phyloP scores from a whole-genome alignment of 495 filamentous ascomycete species.

The Neurospora pannonica region DNA sequence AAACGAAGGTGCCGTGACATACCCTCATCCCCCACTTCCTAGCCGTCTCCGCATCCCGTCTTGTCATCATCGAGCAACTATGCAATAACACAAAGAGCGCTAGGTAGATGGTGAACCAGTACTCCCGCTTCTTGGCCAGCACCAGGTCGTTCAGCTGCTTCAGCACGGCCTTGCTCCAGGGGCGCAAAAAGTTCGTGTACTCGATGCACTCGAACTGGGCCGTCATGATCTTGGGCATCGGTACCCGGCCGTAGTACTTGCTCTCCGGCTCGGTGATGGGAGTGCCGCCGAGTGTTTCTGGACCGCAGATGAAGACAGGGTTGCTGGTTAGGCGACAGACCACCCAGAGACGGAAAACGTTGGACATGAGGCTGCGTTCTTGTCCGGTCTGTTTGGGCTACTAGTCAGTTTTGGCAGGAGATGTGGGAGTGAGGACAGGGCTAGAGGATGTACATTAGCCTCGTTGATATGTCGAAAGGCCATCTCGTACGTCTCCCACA shows the following conservation, averaged over 20 bases:
- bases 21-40: conserved; percentile 13
- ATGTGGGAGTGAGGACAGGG: background rate
- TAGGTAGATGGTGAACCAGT: conserved; percentile 22
- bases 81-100: conserved; percentile 20
- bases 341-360: conserved; percentile 19
- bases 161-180: conserved; percentile 18
- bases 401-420: background rate
- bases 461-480: conserved; percentile 9
- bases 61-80: conserved; percentile 20
- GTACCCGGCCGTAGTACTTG: conserved; percentile 8
- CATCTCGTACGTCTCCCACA: conserved; percentile 17
- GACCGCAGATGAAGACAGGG: conserved; percentile 14
- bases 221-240: conserved; percentile 19
- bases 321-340: conserved; percentile 18
- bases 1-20: background rate
- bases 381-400: conserved; percentile 7
- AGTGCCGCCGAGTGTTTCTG: conserved; percentile 13
- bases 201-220: conserved; percentile 23
- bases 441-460: conserved; percentile 4
- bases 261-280: conserved; percentile 5
- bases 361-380: conserved; percentile 13
- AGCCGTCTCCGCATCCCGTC: conserved; percentile 14
- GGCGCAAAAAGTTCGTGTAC: conserved; percentile 16
- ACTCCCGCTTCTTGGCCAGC: conserved; percentile 16
- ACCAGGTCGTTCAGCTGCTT: conserved; percentile 20